Conservation (phyloP, 495 filamentous ascomycete species). For the Thozetella sp. region DNA sequence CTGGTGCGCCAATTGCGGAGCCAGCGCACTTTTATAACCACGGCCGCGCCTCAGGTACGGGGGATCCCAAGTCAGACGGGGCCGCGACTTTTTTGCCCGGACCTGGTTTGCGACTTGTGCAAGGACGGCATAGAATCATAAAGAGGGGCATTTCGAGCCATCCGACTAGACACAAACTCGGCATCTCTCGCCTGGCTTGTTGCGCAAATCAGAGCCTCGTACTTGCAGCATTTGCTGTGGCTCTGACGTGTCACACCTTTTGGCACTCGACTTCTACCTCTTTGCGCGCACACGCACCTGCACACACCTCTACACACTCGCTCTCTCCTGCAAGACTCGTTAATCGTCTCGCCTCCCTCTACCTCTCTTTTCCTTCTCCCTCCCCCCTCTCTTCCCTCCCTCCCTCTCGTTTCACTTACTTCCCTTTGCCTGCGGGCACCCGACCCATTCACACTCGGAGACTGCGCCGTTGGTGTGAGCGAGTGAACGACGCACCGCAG, state of each 20-base stretch:
- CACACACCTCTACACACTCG: too few relatives aligned
- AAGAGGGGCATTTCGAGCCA: not conserved
- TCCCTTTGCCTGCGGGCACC: too few relatives aligned
- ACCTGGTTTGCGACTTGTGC: not conserved
- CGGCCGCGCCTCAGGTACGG: constrained; percentile 1
- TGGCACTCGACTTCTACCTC: too few relatives aligned
- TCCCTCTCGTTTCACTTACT: too few relatives aligned
- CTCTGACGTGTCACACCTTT: constrained; percentile 33
- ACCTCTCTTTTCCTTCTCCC: too few relatives aligned
- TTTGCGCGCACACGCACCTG: not conserved
- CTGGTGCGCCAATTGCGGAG: constrained; percentile 4
- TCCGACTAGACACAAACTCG: not conserved
- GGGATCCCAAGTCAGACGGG: constrained; percentile 1
- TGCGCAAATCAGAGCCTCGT: constrained; percentile 22
- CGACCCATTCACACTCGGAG: not conserved
- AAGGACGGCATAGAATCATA: not conserved
- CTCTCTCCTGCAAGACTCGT: too few relatives aligned
- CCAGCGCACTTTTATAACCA: not conserved
- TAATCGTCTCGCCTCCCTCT: too few relatives aligned
- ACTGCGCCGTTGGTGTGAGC: not conserved
- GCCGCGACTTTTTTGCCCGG: not conserved
- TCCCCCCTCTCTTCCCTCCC: too few relatives aligned
- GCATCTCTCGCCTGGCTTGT: constrained; percentile 7
- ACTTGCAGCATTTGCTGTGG: constrained; percentile 15
- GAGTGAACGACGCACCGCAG: not conserved